phyloP scores from a whole-genome alignment of 805 yeast species.

The Yarrowia sp. region DNA sequence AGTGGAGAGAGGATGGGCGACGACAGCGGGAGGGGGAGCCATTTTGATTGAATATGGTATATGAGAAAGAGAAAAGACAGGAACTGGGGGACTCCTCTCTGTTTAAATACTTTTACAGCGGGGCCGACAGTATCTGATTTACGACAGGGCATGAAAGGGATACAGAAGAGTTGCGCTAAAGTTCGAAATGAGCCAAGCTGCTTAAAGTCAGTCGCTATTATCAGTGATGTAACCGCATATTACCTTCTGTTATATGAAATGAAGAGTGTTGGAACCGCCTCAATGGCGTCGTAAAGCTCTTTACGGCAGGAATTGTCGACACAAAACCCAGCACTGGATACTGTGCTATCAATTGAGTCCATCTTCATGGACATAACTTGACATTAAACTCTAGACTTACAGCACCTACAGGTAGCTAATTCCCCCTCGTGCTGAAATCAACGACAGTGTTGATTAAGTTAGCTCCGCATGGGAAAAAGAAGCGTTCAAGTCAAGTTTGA shows the following conservation, averaged over 20 bases:
- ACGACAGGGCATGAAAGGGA: background rate
- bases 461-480: background rate
- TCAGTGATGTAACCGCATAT: background rate
- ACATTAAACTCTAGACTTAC: background rate
- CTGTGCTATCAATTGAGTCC: too few species aligned
- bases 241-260: background rate
- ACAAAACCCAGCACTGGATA: too few species aligned
- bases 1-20: constrained; percentile 9
- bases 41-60: background rate
- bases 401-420: background rate
- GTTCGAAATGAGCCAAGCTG: background rate
- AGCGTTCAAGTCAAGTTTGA: background rate
- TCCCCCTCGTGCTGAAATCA: background rate
- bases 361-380: background rate
- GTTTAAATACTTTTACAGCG: background rate
- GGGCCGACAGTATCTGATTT: background rate
- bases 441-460: background rate
- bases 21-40: constrained; percentile 19
- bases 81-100: background rate
- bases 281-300: background rate
- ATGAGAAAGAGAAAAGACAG: too few species aligned
- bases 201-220: background rate
- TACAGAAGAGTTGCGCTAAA: background rate
- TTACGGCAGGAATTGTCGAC: too few species aligned
- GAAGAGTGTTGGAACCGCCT: background rate